phyloP scores from a whole-genome alignment of 2,329 filamentous ascomycete genomes.

The Ophiostoma sp. region DNA sequence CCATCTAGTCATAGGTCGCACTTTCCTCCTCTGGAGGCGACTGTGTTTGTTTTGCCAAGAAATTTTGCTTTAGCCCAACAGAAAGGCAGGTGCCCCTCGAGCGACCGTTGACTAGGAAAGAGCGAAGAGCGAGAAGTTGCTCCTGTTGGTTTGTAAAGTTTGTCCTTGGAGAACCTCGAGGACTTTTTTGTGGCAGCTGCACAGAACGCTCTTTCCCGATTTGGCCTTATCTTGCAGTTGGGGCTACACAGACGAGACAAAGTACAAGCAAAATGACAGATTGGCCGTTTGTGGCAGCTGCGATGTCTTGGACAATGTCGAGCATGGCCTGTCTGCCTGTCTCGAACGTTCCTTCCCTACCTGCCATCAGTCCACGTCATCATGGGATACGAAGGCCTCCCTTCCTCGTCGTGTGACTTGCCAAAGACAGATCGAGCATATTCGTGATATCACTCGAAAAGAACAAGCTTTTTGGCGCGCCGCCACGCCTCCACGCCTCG shows the following conservation, averaged over 20 bases:
- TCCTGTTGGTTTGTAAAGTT: not conserved
- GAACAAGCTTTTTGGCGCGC: not conserved
- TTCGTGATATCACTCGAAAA: not conserved
- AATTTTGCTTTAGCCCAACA: not conserved
- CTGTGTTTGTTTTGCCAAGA: not conserved
- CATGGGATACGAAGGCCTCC: not conserved
- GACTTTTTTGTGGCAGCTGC: not conserved
- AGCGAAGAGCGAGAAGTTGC: not conserved
- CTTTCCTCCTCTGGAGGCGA: not conserved
- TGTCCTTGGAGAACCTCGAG: not conserved
- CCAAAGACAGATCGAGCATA: not conserved
- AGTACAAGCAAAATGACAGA: not conserved
- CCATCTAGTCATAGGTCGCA: not conserved
- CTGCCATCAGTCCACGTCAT: constrained; percentile 9
- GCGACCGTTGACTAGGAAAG: not conserved
- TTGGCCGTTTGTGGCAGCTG: not conserved
- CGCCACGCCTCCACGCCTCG: not conserved
- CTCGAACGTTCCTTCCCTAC: constrained; percentile 4
- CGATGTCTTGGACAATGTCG: not conserved
- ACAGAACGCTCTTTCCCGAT: constrained; percentile 5
- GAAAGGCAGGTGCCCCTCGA: not conserved
- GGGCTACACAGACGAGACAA: not conserved
- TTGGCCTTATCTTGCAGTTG: constrained; percentile 9
- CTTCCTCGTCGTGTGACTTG: not conserved
- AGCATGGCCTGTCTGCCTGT: not conserved